Conservation (phyloP, 2,329 filamentous ascomycete species). For the Verticillium isaacii region DNA sequence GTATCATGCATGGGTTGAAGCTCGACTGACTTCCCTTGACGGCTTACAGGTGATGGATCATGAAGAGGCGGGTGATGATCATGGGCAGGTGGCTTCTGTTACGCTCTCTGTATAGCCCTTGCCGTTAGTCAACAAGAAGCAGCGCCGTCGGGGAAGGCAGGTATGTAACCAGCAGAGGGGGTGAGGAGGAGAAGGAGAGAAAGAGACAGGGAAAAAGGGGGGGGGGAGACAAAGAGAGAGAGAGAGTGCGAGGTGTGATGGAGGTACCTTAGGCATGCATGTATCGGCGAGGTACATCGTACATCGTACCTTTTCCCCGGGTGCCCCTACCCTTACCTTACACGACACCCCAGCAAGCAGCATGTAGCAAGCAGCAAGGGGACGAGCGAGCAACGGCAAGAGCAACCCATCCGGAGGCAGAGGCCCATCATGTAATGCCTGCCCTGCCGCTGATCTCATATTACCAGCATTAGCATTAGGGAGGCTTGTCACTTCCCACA, state of each 20-base stretch:
- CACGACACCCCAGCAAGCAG: neutral
- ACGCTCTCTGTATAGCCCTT: neutral
- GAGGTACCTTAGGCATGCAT: slow-evolving; percentile 4
- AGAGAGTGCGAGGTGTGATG: neutral
- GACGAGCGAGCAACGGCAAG: neutral
- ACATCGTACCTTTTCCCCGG: neutral
- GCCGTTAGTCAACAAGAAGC: too few relatives aligned
- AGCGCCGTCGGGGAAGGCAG: too few relatives aligned
- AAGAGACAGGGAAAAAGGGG: too few relatives aligned
- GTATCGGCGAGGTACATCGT: neutral
- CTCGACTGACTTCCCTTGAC: neutral
- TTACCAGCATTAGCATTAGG: neutral
- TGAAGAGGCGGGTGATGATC: neutral
- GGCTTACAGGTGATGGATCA: neutral
- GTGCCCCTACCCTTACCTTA: neutral
- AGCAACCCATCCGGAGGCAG: neutral
- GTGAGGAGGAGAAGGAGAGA: too few relatives aligned
- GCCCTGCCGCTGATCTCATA: slow-evolving; percentile 5
- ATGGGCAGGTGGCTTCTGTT: neutral
- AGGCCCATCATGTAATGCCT: slow-evolving; percentile 4
- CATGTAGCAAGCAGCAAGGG: neutral
- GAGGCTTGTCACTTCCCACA: neutral
- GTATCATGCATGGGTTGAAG: neutral
- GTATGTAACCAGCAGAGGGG: neutral
- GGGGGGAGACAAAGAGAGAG: too few relatives aligned